A percentile compares a stretch with the other conserved stretches of the same genome.
Conservation (phyloP, 1,139 yeast species). For the Blastobotrys persicus region DNA sequence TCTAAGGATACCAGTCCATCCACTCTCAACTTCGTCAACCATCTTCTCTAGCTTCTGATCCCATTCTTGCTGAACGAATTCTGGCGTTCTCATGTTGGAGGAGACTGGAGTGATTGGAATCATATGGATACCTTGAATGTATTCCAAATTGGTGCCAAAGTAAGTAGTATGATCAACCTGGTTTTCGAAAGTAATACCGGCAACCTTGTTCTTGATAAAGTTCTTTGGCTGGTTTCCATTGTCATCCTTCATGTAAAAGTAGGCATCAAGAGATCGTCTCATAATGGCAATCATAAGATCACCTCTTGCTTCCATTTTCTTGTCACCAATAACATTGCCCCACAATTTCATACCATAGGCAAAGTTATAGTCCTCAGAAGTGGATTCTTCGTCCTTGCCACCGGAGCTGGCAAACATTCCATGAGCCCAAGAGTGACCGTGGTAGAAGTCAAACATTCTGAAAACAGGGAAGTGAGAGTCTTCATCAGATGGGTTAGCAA, state of each 20-base stretch:
- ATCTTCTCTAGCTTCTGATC: slow-evolving; percentile 49
- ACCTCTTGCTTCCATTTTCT: slow-evolving; percentile 73
- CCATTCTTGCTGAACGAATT: slow-evolving; percentile 84
- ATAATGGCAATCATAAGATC: slow-evolving; percentile 68
- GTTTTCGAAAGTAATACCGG: slow-evolving; percentile 79
- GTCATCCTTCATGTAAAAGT: slow-evolving; percentile 56
- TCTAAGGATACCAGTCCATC: slow-evolving; percentile 86
- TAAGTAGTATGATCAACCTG: slow-evolving; percentile 90
- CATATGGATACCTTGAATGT: slow-evolving; percentile 95
- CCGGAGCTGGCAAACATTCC: slow-evolving; percentile 70
- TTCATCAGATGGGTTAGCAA: slow-evolving; percentile 63
- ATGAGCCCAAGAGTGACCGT: slow-evolving; percentile 84
- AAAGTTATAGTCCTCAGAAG: slow-evolving; percentile 78
- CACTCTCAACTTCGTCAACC: slow-evolving; percentile 57
- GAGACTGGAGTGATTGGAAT: slow-evolving; percentile 86
- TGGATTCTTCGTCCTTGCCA: slow-evolving; percentile 77
- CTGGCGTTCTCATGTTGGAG: slow-evolving; percentile 65
- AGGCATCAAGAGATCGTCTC: slow-evolving; percentile 59
- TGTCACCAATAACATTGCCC: slow-evolving; percentile 71
- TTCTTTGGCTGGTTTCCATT: slow-evolving; percentile 59
- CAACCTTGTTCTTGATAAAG: slow-evolving; percentile 60
- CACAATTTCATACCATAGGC: slow-evolving; percentile 80
- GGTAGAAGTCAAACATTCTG: slow-evolving; percentile 75
- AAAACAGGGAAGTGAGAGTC: slow-evolving; percentile 72
- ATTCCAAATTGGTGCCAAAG: slow-evolving; percentile 73